Conservation (phyloP, 805 yeast genomes). For the Kregervanrija delftensis region DNA sequence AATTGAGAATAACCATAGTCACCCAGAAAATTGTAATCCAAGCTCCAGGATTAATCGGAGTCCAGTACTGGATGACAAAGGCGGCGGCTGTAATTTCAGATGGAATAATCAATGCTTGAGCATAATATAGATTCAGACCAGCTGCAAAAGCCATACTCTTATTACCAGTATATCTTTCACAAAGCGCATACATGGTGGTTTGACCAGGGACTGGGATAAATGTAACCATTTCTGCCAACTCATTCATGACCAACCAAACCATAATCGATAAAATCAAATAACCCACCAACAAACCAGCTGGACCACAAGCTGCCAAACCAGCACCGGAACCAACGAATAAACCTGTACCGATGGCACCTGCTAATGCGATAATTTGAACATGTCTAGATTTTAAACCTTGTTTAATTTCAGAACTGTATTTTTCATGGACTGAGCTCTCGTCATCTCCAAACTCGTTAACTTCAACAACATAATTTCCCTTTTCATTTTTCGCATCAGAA, state of each 20-base stretch:
- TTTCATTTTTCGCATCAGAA: too few relatives aligned
- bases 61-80: constrained; percentile 55
- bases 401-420: constrained; percentile 19
- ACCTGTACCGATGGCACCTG: constrained; percentile 68
- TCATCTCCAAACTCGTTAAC: too few relatives aligned
- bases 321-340: constrained; percentile 46
- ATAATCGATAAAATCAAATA: constrained; percentile 58
- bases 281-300: constrained; percentile 41
- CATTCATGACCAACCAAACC: constrained; percentile 58
- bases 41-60: constrained; percentile 45
- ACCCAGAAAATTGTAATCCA: constrained; percentile 51
- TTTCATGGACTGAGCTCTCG: neutral
- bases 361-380: constrained; percentile 60
- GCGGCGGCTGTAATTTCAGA: constrained; percentile 58
- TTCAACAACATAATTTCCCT: too few relatives aligned
- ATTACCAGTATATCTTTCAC: constrained; percentile 25
- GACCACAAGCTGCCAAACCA: constrained; percentile 28
- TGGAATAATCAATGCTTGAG: constrained; percentile 29
- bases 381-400: constrained; percentile 42
- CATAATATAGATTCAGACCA: constrained; percentile 32
- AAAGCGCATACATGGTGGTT: constrained; percentile 20
- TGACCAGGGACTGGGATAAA: constrained; percentile 55
- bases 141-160: constrained; percentile 25
- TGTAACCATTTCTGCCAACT: constrained; percentile 61
- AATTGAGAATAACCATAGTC: constrained; percentile 38